phyloP scores from a whole-genome alignment of 2,329 filamentous ascomycete species.

The Ophiostoma tasmaniense region DNA sequence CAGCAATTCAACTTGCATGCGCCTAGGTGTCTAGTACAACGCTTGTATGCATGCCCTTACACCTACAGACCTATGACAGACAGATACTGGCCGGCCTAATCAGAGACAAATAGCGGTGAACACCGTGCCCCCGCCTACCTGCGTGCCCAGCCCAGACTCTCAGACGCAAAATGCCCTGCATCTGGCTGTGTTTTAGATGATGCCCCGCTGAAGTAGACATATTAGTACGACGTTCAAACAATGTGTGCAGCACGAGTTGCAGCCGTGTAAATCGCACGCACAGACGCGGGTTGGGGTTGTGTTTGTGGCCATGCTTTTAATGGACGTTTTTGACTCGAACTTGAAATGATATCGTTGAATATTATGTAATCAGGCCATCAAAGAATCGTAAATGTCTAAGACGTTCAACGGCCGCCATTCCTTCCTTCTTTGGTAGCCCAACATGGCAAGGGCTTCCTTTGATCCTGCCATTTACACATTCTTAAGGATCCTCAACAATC shows the following conservation, averaged over 20 bases:
- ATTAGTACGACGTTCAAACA: neutral
- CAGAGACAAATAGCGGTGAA: conserved; percentile 5
- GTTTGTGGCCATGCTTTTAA: neutral
- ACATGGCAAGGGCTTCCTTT: neutral
- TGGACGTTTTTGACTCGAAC: neutral
- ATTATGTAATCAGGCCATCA: neutral
- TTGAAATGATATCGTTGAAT: neutral
- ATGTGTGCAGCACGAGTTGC: neutral
- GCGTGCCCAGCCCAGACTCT: neutral
- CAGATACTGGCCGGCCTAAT: neutral
- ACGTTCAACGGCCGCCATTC: conserved; percentile 3
- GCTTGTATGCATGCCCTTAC: neutral
- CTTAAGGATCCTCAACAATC: neutral
- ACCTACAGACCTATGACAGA: neutral
- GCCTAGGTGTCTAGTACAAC: neutral
- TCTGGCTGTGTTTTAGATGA: neutral
- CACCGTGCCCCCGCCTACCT: neutral
- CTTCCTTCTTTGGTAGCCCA: neutral
- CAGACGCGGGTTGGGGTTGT: neutral
- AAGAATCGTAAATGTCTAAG: neutral
- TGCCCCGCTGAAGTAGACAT: neutral
- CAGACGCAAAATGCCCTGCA: neutral
- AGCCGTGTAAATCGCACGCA: neutral
- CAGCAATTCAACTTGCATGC: neutral
- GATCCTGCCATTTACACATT: neutral